These are phyloP conservation scores for Cajanus cajan DNA, from an alignment of 306 rosid genomes.

Conservation along the genomic window DNA sequence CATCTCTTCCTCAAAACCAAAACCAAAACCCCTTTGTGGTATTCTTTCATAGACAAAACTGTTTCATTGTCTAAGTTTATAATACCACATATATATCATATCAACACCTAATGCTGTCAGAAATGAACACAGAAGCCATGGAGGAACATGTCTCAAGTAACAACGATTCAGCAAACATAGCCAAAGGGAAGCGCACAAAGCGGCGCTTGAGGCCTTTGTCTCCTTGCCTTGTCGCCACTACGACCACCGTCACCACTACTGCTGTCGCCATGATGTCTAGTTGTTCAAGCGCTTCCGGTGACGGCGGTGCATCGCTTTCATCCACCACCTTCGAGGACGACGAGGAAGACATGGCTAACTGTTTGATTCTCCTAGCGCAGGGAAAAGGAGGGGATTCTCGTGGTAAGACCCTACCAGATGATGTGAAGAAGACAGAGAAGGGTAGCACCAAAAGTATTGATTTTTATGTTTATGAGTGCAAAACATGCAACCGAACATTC, in stretches of 20 bases:
- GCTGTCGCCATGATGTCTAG: conserved; percentile 41
- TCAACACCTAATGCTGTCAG: neutral
- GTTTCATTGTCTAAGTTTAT: neutral
- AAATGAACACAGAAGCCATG: conserved; percentile 46
- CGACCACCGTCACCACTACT: neutral
- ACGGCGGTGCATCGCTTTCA: conserved; percentile 42
- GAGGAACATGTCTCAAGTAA: conserved; percentile 38
- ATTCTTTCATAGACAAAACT: neutral
- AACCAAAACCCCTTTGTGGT: neutral
- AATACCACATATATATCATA: neutral
- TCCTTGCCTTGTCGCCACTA: conserved; percentile 22
- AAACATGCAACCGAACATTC: conserved; percentile 82
- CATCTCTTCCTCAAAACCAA: neutral
- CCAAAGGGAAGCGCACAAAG: conserved; percentile 67
- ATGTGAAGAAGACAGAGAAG: neutral
- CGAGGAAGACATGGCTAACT: conserved; percentile 95
- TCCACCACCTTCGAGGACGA: conserved; percentile 52
- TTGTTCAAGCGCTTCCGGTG: conserved; percentile 51
- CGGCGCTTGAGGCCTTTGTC: conserved; percentile 51
- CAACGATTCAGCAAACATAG: conserved; percentile 21
- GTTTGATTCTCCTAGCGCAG: conserved; percentile 83
- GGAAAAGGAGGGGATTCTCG: conserved; percentile 9
- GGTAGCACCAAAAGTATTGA: conserved; percentile 21
- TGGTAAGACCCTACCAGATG: neutral
- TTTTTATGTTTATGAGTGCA: conserved; percentile 69